Conservation (phyloP, 345 rosid species). For the Dipteronia sinensis region DNA sequence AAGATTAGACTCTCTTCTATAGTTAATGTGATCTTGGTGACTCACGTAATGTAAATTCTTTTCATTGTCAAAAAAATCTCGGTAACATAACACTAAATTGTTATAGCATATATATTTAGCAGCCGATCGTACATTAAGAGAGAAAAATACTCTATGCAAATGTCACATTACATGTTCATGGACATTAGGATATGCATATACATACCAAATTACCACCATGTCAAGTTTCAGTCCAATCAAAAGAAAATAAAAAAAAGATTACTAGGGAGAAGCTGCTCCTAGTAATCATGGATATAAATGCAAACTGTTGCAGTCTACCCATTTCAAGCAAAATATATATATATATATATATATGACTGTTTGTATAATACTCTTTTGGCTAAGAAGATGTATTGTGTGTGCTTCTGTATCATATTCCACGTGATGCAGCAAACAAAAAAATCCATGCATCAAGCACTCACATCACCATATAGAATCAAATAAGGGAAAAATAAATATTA, state of each 20-base stretch:
- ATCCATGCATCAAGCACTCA: not conserved
- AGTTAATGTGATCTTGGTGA: not conserved
- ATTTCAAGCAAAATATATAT: not conserved
- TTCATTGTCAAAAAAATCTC: no score
- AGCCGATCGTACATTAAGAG: not conserved
- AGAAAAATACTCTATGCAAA: not conserved
- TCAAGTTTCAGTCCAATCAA: not conserved
- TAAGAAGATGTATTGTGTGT: not conserved
- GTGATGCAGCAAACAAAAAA: not conserved
- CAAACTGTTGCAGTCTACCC: not conserved
- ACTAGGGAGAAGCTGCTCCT: not conserved
- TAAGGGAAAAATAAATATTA: conserved; percentile 10
- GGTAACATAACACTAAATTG: not conserved
- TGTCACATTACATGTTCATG: conserved; percentile 3
- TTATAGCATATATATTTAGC: not conserved
- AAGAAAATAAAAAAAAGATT: not conserved
- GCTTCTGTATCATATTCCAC: not conserved
- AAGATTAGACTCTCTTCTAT: not conserved
- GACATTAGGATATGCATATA: not conserved
- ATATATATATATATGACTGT: not conserved
- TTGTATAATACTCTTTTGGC: not conserved
- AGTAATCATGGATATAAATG: not conserved
- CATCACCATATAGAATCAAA: not conserved
- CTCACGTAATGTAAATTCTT: not conserved
- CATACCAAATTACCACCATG: not conserved